Conservation (phyloP, 2,329 filamentous ascomycete genomes). For the Xylaria sp. region DNA sequence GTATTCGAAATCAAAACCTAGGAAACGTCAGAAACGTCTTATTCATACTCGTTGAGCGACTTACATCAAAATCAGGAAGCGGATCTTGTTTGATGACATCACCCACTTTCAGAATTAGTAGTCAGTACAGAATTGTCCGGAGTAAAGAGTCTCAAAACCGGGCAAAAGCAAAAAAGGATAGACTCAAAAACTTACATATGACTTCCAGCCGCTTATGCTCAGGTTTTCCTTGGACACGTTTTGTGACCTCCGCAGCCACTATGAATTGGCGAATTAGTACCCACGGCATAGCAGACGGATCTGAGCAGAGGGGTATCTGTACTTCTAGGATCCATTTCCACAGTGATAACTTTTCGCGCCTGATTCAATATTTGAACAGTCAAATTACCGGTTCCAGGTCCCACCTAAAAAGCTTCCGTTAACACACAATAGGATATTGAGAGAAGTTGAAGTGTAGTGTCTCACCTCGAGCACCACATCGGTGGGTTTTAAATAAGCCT, state of each 20-base stretch:
- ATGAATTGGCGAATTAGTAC: conserved; percentile 1
- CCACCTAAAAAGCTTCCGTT: conserved; percentile 62
- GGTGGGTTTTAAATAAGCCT: conserved; percentile 87
- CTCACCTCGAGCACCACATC: conserved; percentile 88
- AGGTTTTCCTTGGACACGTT: conserved; percentile 74
- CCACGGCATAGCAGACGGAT: not conserved
- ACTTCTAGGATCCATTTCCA: conserved; percentile 90
- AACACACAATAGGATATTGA: not conserved
- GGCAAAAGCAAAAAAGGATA: no score
- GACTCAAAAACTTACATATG: conserved; percentile 46
- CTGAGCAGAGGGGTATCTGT: not conserved
- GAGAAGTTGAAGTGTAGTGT: conserved; percentile 54
- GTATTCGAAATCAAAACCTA: conserved; percentile 79
- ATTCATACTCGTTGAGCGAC: not conserved
- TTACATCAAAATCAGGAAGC: conserved; percentile 65
- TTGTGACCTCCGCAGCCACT: conserved; percentile 91
- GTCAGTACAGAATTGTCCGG: no score
- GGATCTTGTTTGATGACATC: conserved; percentile 88
- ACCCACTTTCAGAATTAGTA: conserved; percentile 59
- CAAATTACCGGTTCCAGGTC: conserved; percentile 81
- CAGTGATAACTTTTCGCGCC: conserved; percentile 76
- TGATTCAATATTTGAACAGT: conserved; percentile 89
- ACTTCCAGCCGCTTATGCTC: conserved; percentile 85
- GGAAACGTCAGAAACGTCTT: not conserved
- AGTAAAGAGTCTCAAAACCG: no score